These are phyloP conservation scores for Aquilaria agallochum DNA, from an alignment of 441 rosid species.

Conservation along the genomic window DNA sequence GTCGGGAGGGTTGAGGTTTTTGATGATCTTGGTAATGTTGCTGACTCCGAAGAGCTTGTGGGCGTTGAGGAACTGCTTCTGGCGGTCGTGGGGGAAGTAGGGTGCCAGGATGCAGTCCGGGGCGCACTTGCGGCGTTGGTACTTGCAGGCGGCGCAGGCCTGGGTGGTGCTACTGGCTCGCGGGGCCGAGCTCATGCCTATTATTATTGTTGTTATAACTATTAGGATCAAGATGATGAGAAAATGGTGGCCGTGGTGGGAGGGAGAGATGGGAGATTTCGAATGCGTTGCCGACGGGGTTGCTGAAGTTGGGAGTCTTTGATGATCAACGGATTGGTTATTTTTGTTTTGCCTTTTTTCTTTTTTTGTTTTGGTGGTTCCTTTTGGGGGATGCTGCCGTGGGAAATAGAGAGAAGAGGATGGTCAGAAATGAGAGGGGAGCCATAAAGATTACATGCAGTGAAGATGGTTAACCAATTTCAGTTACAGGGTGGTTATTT, in stretches of 20 bases:
- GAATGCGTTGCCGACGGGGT: conserved; percentile 67
- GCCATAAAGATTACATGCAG: conserved; percentile 22
- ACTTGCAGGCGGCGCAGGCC: conserved; percentile 97
- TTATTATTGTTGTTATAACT: conserved; percentile 9
- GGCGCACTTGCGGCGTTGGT: conserved; percentile 91
- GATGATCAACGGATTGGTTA: conserved; percentile 2
- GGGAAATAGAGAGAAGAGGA: conserved; percentile 22
- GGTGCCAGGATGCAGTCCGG: conserved; percentile 96
- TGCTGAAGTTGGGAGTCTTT: conserved; percentile 24
- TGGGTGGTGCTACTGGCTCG: conserved; percentile 45
- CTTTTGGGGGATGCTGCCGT: conserved; percentile 11
- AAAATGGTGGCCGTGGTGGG: too few species aligned
- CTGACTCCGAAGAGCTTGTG: conserved; percentile 93
- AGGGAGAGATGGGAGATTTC: conserved; percentile 36
- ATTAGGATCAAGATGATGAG: too few species aligned
- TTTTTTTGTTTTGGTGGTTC: conserved; percentile 33
- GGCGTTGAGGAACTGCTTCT: conserved; percentile 80
- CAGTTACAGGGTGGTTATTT: conserved; percentile 18
- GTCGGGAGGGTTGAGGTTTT: conserved; percentile 48
- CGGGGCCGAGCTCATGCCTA: conserved; percentile 27
- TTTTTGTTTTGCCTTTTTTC: conserved; percentile 5
- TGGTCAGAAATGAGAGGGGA: conserved; percentile 49
- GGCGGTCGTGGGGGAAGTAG: conserved; percentile 84
- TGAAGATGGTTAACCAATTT: conserved; percentile 32
- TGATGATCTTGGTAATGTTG: conserved; percentile 84